Base-by-base conservation (phyloP, 768 basidiomycete genomes). In the Dentipellis fragilis region DNA sequence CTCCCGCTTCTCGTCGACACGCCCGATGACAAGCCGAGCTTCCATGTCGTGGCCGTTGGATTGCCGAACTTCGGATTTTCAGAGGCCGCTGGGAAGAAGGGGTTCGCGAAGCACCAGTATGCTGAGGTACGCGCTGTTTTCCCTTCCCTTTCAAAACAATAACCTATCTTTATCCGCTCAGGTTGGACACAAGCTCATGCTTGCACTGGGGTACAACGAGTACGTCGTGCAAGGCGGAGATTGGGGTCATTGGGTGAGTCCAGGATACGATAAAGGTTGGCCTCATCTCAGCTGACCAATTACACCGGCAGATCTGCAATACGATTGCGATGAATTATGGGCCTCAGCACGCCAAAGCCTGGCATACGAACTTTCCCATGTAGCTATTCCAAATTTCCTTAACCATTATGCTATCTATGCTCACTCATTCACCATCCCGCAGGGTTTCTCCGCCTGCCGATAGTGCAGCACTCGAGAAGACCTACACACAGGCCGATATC, bases 281-380 rank as follows among this genome's bases (percentile, higher is more conserved):
- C 3, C 5, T 45, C 42, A n/a, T n/a, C n/a, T n/a, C 7, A 10
- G 10, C 7, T 45, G 42, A 8, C 29, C 29, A 29, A 19, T 16
- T 9, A 1, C 19, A 8, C 14, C 14, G 10, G 1, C 7, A 45
- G 42, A n/a, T 45, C 14, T 16, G 14, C 14, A n/a, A 19, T 5
- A 19, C 14, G 42, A 45, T 45, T 16, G 42, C 42, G n/a, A 19
- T 16, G n/a, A 17, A 14, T 3, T 77, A 74, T 23, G 75, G 75
- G 5, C 64, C 62, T 34, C 75, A 71, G 46, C 66, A 78, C 50
- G 64, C 63, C 62, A 81, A 79, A 62, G 79, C 77, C 0, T 79
- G 74, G 71, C 80, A 81, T 59, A 75, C 77, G 1, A 81, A 80
- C 57, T 61, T 73, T 42, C 71, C 74, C 0, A 0, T 69, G 78